Evolutionary conservation across 2,329 filamentous ascomycete genomes (phyloP).

Genomic region (Colletotrichum orbiculare): DNA sequence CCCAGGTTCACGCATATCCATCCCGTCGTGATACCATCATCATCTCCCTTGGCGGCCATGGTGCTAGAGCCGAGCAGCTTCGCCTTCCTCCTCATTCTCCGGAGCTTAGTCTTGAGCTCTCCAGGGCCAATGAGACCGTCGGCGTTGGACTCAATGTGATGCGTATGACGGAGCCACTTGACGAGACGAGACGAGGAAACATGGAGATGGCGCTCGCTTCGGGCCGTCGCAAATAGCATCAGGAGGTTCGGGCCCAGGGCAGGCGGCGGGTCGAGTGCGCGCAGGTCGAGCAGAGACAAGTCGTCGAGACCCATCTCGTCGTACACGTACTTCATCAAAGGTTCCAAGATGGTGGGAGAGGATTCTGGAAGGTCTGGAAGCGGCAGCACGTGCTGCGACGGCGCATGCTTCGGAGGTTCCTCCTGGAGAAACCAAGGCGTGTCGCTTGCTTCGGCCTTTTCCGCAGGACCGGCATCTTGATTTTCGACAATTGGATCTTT

Average conservation of each 20-base stretch:
- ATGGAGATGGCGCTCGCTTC: slow-evolving; percentile 93
- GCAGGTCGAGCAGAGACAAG: slow-evolving; percentile 83
- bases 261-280: slow-evolving; percentile 84
- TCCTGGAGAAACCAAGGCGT: slow-evolving; percentile 91
- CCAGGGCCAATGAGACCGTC: slow-evolving; percentile 91
- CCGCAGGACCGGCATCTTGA: background rate
- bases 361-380: slow-evolving; percentile 70
- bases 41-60: slow-evolving; percentile 67
- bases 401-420: slow-evolving; percentile 65
- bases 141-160: slow-evolving; percentile 79
- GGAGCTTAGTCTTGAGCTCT: slow-evolving; percentile 88
- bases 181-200: slow-evolving; percentile 91
- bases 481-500: background rate
- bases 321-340: slow-evolving; percentile 81
- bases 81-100: slow-evolving; percentile 82
- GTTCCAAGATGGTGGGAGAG: slow-evolving; percentile 76
- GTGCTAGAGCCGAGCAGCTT: slow-evolving; percentile 81
- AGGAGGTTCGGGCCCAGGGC: slow-evolving; percentile 89
- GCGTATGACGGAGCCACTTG: slow-evolving; percentile 81
- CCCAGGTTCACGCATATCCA: slow-evolving; percentile 97
- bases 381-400: slow-evolving; percentile 57
- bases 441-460: slow-evolving; percentile 30
- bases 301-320: slow-evolving; percentile 89
- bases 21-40: slow-evolving; percentile 90
- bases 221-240: slow-evolving; percentile 92